These are phyloP conservation scores for Agaricus subrufescens DNA, from an alignment of 768 basidiomycete species.

Conservation along the genomic window DNA sequence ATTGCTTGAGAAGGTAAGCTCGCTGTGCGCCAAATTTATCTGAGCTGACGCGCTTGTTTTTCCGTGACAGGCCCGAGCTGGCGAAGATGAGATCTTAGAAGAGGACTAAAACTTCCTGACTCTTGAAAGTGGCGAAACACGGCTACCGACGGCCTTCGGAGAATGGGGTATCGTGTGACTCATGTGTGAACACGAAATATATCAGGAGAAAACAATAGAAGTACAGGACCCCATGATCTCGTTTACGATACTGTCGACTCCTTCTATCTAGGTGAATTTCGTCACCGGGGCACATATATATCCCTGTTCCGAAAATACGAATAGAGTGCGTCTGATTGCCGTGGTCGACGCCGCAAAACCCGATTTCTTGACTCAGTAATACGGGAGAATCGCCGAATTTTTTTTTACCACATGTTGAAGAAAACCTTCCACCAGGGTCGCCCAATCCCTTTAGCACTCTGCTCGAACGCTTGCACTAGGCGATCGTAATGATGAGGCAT, in stretches of 20 bases:
- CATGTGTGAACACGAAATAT: too few relatives aligned
- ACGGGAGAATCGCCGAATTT: neutral
- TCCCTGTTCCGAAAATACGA: too few relatives aligned
- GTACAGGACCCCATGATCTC: too few relatives aligned
- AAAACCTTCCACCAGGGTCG: constrained; percentile 85
- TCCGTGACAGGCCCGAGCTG: constrained; percentile 55
- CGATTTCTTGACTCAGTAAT: neutral
- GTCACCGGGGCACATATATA: too few relatives aligned
- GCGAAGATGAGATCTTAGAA: constrained; percentile 67
- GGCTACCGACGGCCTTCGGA: neutral
- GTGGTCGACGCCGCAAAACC: neutral
- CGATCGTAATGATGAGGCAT: constrained; percentile 71
- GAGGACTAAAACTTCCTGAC: constrained; percentile 20
- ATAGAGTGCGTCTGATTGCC: too few relatives aligned
- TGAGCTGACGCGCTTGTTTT: neutral
- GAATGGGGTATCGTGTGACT: too few relatives aligned
- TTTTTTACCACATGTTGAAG: constrained; percentile 62
- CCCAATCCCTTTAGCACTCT: constrained; percentile 70
- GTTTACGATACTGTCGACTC: too few relatives aligned
- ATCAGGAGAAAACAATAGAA: neutral
- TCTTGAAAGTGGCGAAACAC: neutral
- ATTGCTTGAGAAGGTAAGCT: constrained; percentile 67
- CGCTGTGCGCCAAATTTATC: neutral
- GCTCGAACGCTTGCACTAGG: constrained; percentile 69
- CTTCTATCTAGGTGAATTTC: too few relatives aligned